Conservation (phyloP, 768 basidiomycete genomes). For the Serendipita vermifera region DNA sequence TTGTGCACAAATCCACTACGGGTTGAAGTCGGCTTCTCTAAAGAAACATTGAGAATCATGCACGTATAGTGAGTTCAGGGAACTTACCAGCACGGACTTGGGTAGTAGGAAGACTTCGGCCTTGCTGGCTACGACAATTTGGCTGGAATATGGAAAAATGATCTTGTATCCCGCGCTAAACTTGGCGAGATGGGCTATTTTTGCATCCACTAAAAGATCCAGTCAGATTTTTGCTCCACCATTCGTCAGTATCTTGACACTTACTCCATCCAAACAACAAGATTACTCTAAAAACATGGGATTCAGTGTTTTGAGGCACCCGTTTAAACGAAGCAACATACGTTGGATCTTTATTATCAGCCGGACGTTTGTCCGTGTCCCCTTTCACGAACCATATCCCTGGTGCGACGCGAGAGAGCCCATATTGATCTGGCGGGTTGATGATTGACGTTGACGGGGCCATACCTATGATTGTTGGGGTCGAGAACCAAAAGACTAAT, state of each 20-base stretch:
- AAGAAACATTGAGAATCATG: not conserved
- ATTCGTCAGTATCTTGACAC: not conserved
- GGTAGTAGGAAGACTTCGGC: not conserved
- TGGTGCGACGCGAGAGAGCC: not conserved
- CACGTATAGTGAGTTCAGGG: not conserved
- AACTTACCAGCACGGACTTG: constrained; percentile 2
- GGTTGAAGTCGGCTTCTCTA: not conserved
- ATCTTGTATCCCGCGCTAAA: not conserved
- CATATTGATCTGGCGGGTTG: no score
- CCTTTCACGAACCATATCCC: not conserved
- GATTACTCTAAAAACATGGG: not conserved
- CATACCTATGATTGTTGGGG: no score
- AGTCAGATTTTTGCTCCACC: not conserved
- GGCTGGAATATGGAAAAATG: not conserved
- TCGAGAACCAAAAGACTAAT: no score
- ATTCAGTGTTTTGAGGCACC: not conserved
- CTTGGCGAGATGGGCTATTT: not conserved
- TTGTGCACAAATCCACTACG: not conserved
- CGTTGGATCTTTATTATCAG: not conserved
- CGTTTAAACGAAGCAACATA: not conserved
- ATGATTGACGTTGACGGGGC: no score
- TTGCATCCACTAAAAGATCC: not conserved
- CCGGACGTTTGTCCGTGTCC: not conserved
- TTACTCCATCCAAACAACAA: constrained; percentile 7
- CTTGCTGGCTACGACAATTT: not conserved